Evolutionary conservation across 2,329 filamentous ascomycete species (phyloP).

Genomic region (Dothideomycetes sp.): DNA sequence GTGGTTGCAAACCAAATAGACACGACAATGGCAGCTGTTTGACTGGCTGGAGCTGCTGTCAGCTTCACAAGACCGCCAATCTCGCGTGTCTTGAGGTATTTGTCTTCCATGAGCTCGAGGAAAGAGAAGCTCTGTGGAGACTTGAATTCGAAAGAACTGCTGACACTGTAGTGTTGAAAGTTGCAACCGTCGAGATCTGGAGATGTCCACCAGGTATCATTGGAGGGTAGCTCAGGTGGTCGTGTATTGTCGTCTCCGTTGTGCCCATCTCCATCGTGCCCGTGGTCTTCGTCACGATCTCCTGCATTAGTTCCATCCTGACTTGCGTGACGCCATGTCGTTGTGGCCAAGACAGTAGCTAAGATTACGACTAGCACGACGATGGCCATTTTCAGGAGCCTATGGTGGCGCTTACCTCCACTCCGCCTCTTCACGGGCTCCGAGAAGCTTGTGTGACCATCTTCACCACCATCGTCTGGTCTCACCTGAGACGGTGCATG

Average conservation of each 20-base stretch:
- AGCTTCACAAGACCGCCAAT: constrained; percentile 29
- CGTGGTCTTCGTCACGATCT: neutral
- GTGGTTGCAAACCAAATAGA: constrained; percentile 27
- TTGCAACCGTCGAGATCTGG: neutral
- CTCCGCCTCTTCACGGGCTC: neutral
- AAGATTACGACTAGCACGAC: neutral
- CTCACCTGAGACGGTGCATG: neutral
- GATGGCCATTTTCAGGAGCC: neutral
- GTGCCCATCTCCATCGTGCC: neutral
- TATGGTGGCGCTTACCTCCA: neutral
- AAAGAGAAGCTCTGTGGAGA: constrained; percentile 3
- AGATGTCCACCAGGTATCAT: neutral
- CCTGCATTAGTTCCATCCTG: neutral
- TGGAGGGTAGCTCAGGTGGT: neutral
- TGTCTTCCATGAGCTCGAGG: constrained; percentile 16
- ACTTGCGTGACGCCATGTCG: neutral
- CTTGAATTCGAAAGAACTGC: neutral
- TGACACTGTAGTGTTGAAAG: neutral
- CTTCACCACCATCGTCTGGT: neutral
- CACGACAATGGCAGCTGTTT: constrained; percentile 24
- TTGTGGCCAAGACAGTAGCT: neutral
- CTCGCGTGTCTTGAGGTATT: constrained; percentile 11
- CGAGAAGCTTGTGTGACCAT: neutral
- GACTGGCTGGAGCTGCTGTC: constrained; percentile 21
- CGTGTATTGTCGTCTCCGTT: neutral